These are phyloP conservation scores for Cladochytrium replicatum DNA, from an alignment of 192 early-diverging fungal species.

Conservation along the genomic window DNA sequence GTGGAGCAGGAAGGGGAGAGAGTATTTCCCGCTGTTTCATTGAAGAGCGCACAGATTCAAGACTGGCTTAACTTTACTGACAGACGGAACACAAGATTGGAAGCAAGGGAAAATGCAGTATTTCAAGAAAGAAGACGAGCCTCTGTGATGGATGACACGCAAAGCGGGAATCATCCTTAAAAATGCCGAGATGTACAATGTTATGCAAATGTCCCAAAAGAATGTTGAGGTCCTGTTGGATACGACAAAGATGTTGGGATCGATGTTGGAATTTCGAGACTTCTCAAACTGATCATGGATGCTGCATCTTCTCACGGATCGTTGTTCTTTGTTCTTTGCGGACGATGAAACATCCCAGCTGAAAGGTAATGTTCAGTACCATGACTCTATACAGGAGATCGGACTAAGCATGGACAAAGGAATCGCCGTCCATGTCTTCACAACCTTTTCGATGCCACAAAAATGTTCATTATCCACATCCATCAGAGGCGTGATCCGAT, in stretches of 20 bases:
- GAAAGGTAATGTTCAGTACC: conserved; percentile 25
- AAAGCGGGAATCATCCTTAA: conserved; percentile 25
- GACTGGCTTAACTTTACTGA: too few species aligned
- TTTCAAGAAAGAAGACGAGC: too few species aligned
- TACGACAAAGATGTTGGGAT: conserved; percentile 31
- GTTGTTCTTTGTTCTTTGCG: conserved; percentile 35
- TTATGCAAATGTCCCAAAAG: conserved; percentile 35
- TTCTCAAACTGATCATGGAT: conserved; percentile 39
- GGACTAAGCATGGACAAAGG: conserved; percentile 23
- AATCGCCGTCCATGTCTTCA: conserved; percentile 36
- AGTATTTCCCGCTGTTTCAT: too few species aligned
- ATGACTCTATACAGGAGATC: conserved; percentile 31
- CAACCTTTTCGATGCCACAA: conserved; percentile 36
- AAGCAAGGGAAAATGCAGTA: too few species aligned
- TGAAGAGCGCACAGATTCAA: too few species aligned
- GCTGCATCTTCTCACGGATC: conserved; percentile 30
- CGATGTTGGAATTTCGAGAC: conserved; percentile 30
- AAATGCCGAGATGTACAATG: conserved; percentile 34
- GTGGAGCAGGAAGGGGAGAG: too few species aligned
- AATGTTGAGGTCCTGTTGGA: conserved; percentile 40
- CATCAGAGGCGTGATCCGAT: conserved; percentile 32
- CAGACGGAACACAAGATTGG: too few species aligned
- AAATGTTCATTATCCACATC: conserved; percentile 29
- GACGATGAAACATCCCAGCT: conserved; percentile 29
- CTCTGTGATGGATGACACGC: too few species aligned